Conservation (phyloP, 2,329 filamentous ascomycete species). For the Colletotrichum sublineola region DNA sequence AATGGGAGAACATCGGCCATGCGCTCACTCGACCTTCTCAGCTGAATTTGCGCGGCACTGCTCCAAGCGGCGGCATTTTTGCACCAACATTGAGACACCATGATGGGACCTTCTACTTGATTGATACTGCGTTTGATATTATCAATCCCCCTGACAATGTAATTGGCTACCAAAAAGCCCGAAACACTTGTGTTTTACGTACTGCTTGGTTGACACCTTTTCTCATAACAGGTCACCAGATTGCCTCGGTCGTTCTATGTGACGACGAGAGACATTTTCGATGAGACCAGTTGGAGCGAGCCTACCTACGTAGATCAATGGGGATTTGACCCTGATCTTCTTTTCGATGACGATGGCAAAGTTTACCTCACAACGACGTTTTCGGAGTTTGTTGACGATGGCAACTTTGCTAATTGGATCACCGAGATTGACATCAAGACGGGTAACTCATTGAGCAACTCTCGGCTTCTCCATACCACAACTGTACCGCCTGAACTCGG, state of each 20-base stretch:
- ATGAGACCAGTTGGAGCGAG: slow-evolving; percentile 40
- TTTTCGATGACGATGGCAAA: slow-evolving; percentile 40
- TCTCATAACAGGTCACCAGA: slow-evolving; percentile 24
- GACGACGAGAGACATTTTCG: slow-evolving; percentile 38
- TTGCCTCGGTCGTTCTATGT: slow-evolving; percentile 41
- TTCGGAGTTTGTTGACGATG: slow-evolving; percentile 34
- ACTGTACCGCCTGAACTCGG: slow-evolving; percentile 39
- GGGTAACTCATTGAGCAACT: slow-evolving; percentile 39
- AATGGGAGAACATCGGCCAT: slow-evolving; percentile 42
- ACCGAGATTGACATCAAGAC: slow-evolving; percentile 42
- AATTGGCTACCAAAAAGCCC: neutral
- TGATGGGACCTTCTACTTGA: slow-evolving; percentile 37
- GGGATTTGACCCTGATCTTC: slow-evolving; percentile 41
- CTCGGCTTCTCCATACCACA: slow-evolving; percentile 37
- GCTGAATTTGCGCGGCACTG: slow-evolving; percentile 39
- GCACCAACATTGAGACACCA: slow-evolving; percentile 39
- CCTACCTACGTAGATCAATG: slow-evolving; percentile 43
- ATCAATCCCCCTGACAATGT: slow-evolving; percentile 42
- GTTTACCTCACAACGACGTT: slow-evolving; percentile 39
- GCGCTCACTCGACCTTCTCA: slow-evolving; percentile 38
- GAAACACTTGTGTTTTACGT: accelerated
- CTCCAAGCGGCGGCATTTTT: slow-evolving; percentile 41
- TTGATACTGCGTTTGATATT: slow-evolving; percentile 37
- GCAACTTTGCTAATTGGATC: slow-evolving; percentile 42
- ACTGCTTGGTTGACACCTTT: neutral